Evolutionary conservation across 164 flowering plant genomes (phyloP), one percentile per base, ranked within the genome.

Genomic region (Dillenia turbinata): DNA sequence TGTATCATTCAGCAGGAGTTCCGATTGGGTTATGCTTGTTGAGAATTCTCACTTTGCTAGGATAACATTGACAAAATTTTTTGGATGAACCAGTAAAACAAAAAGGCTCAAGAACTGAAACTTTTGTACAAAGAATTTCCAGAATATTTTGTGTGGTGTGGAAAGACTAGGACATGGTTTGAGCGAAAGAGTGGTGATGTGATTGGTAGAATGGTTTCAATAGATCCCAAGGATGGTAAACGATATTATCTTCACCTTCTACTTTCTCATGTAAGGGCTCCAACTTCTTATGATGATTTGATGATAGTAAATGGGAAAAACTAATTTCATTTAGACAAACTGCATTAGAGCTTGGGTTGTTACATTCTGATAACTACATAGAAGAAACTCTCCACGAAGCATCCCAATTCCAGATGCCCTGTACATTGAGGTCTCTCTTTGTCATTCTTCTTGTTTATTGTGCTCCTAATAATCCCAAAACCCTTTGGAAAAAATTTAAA

Each of bases 51-150:
- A 8, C 10, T 24, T 9, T 15, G 9, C 49, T 19, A 52, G 16
- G n/a, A 60, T 65, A 46, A 67, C 54, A 64, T 33, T 67, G 12
- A 60, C 60, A 15, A 52, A 60, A 26, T 60, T 52, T 16, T 67
- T 67, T 49, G 1, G 4, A 33, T 40, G 17, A 67, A 67, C 44
- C 3, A 9, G 1, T 14, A 22, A 1, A 26, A 46, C 26, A 1
- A 9, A 11, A 17, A 46, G 1, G 60, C 52, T 0, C 15, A 26
- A 10, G 1, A 15, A 1, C 5, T 26, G n/a, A 26, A 26, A 2
- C 4, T 1, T 26, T 26, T 26, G 33, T 26, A 26, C 2, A 26
- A 5, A 2, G 33, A 26, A 26, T 26, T 26, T 26, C 33, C 5
- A 26, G 4, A 26, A 26, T 5, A 26, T 3, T 26, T 26, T 26